Evolutionary conservation across 169 alveolate species (phyloP), one percentile per base, ranked within the genome.

Genomic region (Amoebophrya sp.): DNA sequence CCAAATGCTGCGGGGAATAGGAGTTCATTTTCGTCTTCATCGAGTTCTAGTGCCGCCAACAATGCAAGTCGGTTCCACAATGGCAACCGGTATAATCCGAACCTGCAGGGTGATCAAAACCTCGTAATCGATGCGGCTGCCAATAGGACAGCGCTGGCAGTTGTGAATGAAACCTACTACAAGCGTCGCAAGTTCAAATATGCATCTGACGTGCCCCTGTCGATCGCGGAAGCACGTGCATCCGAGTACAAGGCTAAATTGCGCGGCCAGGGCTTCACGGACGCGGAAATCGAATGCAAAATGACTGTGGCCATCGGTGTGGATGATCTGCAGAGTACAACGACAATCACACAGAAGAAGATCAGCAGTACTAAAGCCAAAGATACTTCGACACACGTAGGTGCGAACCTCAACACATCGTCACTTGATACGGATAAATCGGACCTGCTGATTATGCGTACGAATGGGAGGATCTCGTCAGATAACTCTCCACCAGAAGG

Each of bases 261-360:
- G 26, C 83, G 83, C 33, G 83, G 83, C 33, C 83, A 65, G 83
- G 83, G 83, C 1, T 26, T 65, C 26, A 65, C 83, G 83, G 83
- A 65, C 26, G 83, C 18, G 26, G 83, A 65, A 18, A 65, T 65
- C 83, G 83, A 65, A 36, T 36, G 83, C 38, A 65, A 65, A 65
- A 65, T 65, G 83, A 65, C 2, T 36, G 33, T 0, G 33, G 83
- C 18, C 83, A 26, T 65, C 26, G 83, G 12, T 6, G 83, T 0
- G 83, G 83, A 65, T 6, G 83, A 26, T 29, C n/a, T 14, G 76
- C 10, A 53, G 76, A 23, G 76, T 10, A 23, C n/a, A 23, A 53
- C 23, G 76, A n/a, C n/a, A n/a, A n/a, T n/a, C n/a, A n/a, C n/a
- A n/a, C n/a, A n/a, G n/a, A n/a, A n/a, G n/a, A n/a, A n/a, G n/a